These are phyloP conservation scores for Diutina catenulata DNA, from an alignment of 1,139 yeast species.

Conservation along the genomic window DNA sequence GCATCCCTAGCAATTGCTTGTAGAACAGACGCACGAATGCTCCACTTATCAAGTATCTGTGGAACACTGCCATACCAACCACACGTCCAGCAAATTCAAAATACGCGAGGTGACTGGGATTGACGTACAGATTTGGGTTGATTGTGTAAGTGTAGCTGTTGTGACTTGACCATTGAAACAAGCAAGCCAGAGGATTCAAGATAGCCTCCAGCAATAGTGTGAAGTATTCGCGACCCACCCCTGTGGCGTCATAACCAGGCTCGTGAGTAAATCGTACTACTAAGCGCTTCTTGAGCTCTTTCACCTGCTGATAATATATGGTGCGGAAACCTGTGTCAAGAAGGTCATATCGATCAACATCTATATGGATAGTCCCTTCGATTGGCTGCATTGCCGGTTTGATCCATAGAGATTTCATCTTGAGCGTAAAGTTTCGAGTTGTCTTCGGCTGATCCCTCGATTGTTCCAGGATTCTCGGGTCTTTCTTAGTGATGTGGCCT, in stretches of 20 bases:
- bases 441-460: no score
- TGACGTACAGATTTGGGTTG: constrained; percentile 95
- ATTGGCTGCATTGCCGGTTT: constrained; percentile 94
- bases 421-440: constrained; percentile 96
- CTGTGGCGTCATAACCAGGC: constrained; percentile 98
- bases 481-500: no score
- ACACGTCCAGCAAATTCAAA: constrained; percentile 98
- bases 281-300: constrained; percentile 88
- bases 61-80: constrained; percentile 96
- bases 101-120: constrained; percentile 95
- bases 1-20: constrained; percentile 93
- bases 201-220: constrained; percentile 92
- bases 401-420: constrained; percentile 91
- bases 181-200: constrained; percentile 96
- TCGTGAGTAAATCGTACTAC: constrained; percentile 99
- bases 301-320: constrained; percentile 97
- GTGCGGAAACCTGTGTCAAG: constrained; percentile 97
- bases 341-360: constrained; percentile 91
- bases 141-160: constrained; percentile 96
- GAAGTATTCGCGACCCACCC: constrained; percentile 96
- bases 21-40: constrained; percentile 96
- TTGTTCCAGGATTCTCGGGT: no score
- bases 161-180: constrained; percentile 93
- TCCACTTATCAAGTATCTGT: constrained; percentile 92
- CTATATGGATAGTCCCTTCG: constrained; percentile 97